Evolutionary conservation across 2,329 filamentous ascomycete species (phyloP), one percentile per base, ranked within the genome.

Genomic region (Cladobotryum protrusum): DNA sequence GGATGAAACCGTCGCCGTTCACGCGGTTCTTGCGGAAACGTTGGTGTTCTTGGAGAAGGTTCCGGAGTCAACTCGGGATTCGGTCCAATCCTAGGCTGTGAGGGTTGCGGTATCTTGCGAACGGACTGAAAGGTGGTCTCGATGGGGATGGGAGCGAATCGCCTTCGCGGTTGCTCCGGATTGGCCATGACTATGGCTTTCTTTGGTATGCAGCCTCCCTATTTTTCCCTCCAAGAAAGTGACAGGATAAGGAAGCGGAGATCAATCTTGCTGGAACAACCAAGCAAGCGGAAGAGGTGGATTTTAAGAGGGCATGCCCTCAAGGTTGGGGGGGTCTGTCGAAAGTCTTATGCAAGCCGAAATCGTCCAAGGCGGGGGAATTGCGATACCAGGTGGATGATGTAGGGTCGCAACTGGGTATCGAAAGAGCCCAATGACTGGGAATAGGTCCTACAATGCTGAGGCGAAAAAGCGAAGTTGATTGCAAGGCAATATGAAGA

Each of bases 81-180:
- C 35, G 77, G 77, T 49, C 77, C 75, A 49, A 69, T 59, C 40
- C 48, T 53, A 55, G 50, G 48, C n/a, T 51, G 51, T 13, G 46
- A 42, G 11, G 45, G 44, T 43, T 56, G 49, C 41, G 47, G 49
- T 18, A 54, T 53, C 44, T 58, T 73, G 59, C 81, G 72, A 62
- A 73, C 78, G 43, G 79, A 78, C 57, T 82, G 81, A 58, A 79
- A 81, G 1, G 79, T 84, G 8, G 86, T 89, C 66, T 90, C 87
- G 56, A 90, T 80, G 14, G 85, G 85, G 48, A 86, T 77, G 33
- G 85, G 84, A 39, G 72, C 75, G 68, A 88, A 88, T 59, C 81
- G 81, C 61, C 79, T 73, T 56, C 74, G 73, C 45, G 74, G 67
- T 57, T 70, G 68, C 37, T 67, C 66, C 56, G 67, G 53, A 50